Evolutionary conservation across 169 alveolate species (phyloP), one percentile per base, ranked within the genome.

Genomic region (Plasmodium cynomolgi): DNA sequence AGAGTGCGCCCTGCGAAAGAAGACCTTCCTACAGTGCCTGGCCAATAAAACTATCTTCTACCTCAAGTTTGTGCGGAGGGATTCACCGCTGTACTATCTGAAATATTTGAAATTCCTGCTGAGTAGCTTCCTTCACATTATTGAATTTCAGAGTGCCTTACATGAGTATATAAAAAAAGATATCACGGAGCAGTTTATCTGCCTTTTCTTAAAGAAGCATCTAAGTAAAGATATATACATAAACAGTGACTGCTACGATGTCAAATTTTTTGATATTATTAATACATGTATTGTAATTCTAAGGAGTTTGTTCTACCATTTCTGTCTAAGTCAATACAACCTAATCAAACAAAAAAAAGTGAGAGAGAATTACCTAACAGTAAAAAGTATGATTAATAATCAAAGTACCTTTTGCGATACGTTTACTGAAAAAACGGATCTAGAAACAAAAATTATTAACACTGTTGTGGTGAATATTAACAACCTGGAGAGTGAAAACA

Each of bases 311-410:
- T 88, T 88, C 50, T 88, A 88, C 82, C 94, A 88, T 33, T 88
- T 88, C 23, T 88, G 94, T 68, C 50, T 88, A 62, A 88, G 74
- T 20, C 88, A 88, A 62, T 88, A 88, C 26, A 88, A 88, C 34
- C 72, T 88, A 31, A 80, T 88, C 1, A 88, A 88, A 41, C 91
- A 88, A 33, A 88, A 88, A 62, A 88, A 58, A 72, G 81, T 88
- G 4, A 62, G 94, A 68, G 94, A 88, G 77, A 88, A 88, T 80
- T 88, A 80, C 73, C 34, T 88, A 2, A 88, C 81, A 47, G 90
- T 88, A 2, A 88, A 88, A 79, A 88, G 72, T 47, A 80, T 88
- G 90, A 39, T 41, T 37, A 80, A 29, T 44, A 62, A 39, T 37
- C 41, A 79, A 13, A 50, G n/a, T 54, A 81, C 54, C 1, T 54